phyloP scores from a whole-genome alignment of 2,329 filamentous ascomycete genomes.

The Paracoccidioides brasiliensis region DNA sequence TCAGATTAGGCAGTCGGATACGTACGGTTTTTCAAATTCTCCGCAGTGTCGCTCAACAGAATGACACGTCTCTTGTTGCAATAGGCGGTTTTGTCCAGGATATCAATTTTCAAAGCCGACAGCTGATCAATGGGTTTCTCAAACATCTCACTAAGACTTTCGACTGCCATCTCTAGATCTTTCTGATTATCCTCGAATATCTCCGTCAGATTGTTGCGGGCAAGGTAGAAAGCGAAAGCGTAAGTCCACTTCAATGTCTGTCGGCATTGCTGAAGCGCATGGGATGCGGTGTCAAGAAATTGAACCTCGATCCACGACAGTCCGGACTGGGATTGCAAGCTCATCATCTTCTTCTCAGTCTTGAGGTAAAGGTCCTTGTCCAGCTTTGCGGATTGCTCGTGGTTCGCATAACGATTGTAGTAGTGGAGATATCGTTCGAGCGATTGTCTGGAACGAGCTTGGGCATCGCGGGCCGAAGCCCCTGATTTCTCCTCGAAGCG shows the following conservation, averaged over 20 bases:
- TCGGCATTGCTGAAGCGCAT: conserved; percentile 89
- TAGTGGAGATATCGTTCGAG: conserved; percentile 96
- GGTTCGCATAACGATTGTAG: conserved; percentile 97
- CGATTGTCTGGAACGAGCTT: conserved; percentile 79
- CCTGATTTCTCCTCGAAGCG: conserved; percentile 94
- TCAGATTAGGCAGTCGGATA: conserved; percentile 10
- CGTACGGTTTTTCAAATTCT: conserved; percentile 78
- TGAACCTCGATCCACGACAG: conserved; percentile 99
- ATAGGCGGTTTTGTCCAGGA: conserved; percentile 96
- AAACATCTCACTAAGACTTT: conserved; percentile 97
- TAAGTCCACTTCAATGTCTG: conserved; percentile 99
- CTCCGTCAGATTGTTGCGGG: conserved; percentile 84
- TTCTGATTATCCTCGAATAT: conserved; percentile 99
- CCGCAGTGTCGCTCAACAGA: conserved; percentile 78
- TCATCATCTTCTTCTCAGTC: conserved; percentile 98
- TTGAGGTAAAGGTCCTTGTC: conserved; percentile 94
- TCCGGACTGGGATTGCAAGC: conserved; percentile 80
- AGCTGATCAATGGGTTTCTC: conserved; percentile 89
- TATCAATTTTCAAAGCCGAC: conserved; percentile 80
- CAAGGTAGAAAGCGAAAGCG: conserved; percentile 95
- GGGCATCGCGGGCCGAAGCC: conserved; percentile 75
- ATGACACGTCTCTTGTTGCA: conserved; percentile 89
- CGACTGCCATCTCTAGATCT: conserved; percentile 91
- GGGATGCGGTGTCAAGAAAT: conserved; percentile 84
- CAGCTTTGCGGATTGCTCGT: conserved; percentile 91